A percentile compares a stretch with the other conserved stretches of the same genome.
phyloP scores from a whole-genome alignment of 768 basidiomycete species.

The Filobasidium floriforme region DNA sequence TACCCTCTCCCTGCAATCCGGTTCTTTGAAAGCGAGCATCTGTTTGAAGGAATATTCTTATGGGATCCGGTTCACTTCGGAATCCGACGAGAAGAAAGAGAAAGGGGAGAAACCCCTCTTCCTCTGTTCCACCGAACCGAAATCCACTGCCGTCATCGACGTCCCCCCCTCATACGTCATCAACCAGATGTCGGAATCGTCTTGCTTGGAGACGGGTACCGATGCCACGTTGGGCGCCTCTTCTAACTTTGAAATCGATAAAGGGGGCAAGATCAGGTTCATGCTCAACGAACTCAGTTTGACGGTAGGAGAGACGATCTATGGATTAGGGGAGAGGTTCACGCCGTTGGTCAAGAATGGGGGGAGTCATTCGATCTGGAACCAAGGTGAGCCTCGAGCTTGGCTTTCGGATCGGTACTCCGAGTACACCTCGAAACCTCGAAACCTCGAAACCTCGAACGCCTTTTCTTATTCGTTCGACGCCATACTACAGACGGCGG shows the following conservation, averaged over 20 bases:
- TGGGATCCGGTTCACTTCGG: constrained; percentile 50
- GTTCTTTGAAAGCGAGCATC: constrained; percentile 54
- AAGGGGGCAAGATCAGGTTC: constrained; percentile 30
- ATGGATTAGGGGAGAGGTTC: constrained; percentile 69
- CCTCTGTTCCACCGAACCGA: constrained; percentile 26
- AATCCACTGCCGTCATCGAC: constrained; percentile 39
- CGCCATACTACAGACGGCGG: constrained; percentile 60
- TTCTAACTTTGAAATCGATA: not conserved
- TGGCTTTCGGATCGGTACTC: too few relatives aligned
- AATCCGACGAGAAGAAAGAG: too few relatives aligned
- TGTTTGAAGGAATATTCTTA: constrained; percentile 53
- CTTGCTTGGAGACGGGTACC: constrained; percentile 53
- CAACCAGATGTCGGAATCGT: constrained; percentile 49
- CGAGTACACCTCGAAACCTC: too few relatives aligned
- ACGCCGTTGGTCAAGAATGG: constrained; percentile 70
- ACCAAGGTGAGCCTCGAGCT: constrained; percentile 33
- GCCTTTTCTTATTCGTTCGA: not conserved
- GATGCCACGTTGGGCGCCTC: constrained; percentile 22
- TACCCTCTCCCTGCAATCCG: constrained; percentile 46
- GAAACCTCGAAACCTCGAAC: not conserved
- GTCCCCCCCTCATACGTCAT: constrained; percentile 36
- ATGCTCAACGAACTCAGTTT: constrained; percentile 53
- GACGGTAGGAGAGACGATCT: constrained; percentile 63
- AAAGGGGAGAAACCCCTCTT: constrained; percentile 16
- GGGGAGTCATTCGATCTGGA: constrained; percentile 56